Base-by-base conservation (phyloP, 1,284 basidiomycete genomes). In the Taiwanofungus camphoratus region DNA sequence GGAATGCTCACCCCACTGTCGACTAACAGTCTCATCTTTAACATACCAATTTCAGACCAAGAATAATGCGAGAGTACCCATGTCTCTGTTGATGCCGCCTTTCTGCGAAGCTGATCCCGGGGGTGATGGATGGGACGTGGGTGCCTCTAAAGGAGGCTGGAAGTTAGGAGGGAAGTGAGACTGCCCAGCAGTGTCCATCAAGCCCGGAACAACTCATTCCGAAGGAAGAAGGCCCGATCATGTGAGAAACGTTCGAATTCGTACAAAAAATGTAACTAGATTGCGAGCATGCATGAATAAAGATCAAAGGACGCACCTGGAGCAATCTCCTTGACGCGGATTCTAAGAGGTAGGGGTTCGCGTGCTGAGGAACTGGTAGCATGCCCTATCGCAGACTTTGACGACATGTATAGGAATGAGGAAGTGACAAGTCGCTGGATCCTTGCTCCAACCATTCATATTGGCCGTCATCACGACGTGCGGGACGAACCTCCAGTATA, bases 391-490 rank as follows among this genome's bases (percentile, higher is more conserved):
- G 73, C 72, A 23, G 70, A 69, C 55, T 76, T 76, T 30, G 72
- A 74, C 57, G 66, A 73, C 46, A 68, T 55, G 55, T 76, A 75
- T 3, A 73, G 71, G 55, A 68, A 72, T 8, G 66, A 67, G 33
- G 47, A 51, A 4, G 68, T 69, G 2, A 59, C 50, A 0, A n/a
- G 71, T 72, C 5, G 62, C 62, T 2, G 67, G 57, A 50, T 75
- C 73, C 63, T 76, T 74, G n/a, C 71, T 70, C 73, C 71, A 76
- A 1, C 72, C 73, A 50, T 73, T 74, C 71, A 74, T 73, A 42
- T 70, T 73, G 40, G 68, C 70, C 2, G 73, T 76, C 69, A 74
- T 74, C 35, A 75, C 57, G 21, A 76, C 58, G 53, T 74, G 72
- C 1, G 73, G 71, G 1, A 64, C 69, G 51, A 74, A 74, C 35